Conservation (phyloP, 192 early-diverging fungal species). For the Linnemannia zychae region DNA sequence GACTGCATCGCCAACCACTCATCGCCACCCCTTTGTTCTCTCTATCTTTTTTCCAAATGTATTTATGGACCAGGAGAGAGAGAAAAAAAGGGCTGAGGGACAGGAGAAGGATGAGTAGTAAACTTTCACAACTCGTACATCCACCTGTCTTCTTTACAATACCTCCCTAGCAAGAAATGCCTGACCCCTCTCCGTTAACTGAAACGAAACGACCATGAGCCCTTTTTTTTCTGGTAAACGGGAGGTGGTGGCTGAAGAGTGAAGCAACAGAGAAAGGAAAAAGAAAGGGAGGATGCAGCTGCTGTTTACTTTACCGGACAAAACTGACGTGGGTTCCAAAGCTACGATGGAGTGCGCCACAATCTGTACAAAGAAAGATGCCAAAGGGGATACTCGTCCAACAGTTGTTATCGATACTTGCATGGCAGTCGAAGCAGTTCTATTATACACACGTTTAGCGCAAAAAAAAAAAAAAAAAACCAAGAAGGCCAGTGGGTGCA, state of each 20-base stretch:
- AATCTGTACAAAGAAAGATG: slow-evolving; percentile 56
- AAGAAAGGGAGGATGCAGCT: neutral
- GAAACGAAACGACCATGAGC: neutral
- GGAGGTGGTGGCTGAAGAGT: neutral
- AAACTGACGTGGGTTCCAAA: slow-evolving; percentile 57
- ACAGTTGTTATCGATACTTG: slow-evolving; percentile 56
- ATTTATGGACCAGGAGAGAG: neutral
- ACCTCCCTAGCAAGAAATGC: neutral
- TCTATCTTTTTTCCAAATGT: neutral
- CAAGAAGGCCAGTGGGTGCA: too few species aligned
- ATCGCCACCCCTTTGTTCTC: neutral
- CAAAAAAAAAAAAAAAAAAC: too few species aligned
- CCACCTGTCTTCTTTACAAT: neutral
- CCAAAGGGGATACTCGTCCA: slow-evolving; percentile 56
- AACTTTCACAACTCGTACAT: neutral
- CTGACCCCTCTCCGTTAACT: neutral
- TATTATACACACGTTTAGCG: slow-evolving; percentile 7
- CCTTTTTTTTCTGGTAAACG: neutral
- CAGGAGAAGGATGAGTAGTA: neutral
- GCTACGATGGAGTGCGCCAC: slow-evolving; percentile 47
- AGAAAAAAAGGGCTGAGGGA: neutral
- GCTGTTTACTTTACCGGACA: slow-evolving; percentile 30
- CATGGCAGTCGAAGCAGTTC: slow-evolving; percentile 58
- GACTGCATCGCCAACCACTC: neutral
- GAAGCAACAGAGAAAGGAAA: neutral